Evolutionary conservation across 805 yeast species (phyloP).

Genomic region (Starmerella tilneyi): DNA sequence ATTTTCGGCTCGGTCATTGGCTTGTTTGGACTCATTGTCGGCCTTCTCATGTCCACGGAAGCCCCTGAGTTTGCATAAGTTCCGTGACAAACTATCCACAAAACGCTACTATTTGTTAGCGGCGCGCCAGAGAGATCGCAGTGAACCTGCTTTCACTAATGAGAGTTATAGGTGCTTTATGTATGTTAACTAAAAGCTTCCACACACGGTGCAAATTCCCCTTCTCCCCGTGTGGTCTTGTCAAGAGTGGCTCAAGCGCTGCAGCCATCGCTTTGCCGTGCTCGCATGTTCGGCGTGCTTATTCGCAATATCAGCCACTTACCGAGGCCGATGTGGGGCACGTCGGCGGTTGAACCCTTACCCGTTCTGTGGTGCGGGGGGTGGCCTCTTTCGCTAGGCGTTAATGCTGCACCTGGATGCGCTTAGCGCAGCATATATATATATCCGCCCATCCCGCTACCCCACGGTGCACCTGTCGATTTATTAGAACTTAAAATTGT

Average conservation of each 20-base stretch:
- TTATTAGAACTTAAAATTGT: neutral
- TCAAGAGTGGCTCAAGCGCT: too few relatives aligned
- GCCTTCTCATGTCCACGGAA: slow-evolving; percentile 91
- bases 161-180: too few relatives aligned
- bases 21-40: slow-evolving; percentile 93
- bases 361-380: slow-evolving; percentile 6
- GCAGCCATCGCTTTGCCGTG: too few relatives aligned
- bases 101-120: neutral
- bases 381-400: neutral
- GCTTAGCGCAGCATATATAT: slow-evolving; percentile 4
- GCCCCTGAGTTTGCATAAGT: slow-evolving; percentile 71
- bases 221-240: too few relatives aligned
- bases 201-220: neutral
- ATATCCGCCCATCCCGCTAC: neutral
- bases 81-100: neutral
- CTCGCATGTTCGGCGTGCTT: neutral
- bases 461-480: neutral
- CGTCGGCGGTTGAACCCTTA: slow-evolving; percentile 1
- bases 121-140: neutral
- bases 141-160: too few relatives aligned
- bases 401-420: slow-evolving; percentile 5
- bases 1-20: slow-evolving; percentile 96
- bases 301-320: neutral
- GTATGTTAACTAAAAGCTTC: neutral
- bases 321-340: slow-evolving; percentile 10